A percentile compares a stretch with the other conserved stretches of the same genome.
Conservation (phyloP, 1,139 yeast species). For the Kurtzmaniella quercitrusa region DNA sequence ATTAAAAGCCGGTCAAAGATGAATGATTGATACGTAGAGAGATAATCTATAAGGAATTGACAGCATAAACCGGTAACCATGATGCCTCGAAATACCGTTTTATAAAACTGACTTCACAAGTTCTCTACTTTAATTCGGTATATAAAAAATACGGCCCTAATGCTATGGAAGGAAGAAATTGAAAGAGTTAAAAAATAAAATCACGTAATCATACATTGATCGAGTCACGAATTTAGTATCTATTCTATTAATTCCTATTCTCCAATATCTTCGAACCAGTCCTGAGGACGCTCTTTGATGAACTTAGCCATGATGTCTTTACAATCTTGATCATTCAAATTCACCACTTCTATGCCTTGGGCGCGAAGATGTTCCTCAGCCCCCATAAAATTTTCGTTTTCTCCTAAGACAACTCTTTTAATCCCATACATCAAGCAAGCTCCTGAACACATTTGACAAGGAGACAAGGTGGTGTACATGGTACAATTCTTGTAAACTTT, state of each 20-base stretch:
- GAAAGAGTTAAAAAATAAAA: not conserved
- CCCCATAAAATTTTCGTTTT: conserved; percentile 74
- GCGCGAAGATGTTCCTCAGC: conserved; percentile 65
- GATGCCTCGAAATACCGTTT: too few relatives aligned
- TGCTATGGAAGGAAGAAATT: not conserved
- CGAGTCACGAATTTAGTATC: not conserved
- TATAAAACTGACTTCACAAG: too few relatives aligned
- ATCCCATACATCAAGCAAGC: conserved; percentile 87
- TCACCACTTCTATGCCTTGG: conserved; percentile 72
- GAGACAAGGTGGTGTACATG: conserved; percentile 87
- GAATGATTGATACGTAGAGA: too few relatives aligned
- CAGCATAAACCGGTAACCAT: too few relatives aligned
- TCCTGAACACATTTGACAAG: conserved; percentile 94
- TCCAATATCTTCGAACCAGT: conserved; percentile 92
- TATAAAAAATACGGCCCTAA: too few relatives aligned
- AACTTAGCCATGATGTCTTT: conserved; percentile 70
- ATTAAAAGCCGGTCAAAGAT: too few relatives aligned
- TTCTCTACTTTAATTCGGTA: too few relatives aligned
- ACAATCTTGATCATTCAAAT: conserved; percentile 64
- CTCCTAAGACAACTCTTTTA: conserved; percentile 83
- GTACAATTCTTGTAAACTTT: conserved; percentile 64
- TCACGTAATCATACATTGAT: not conserved
- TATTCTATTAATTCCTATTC: conserved; percentile 26
- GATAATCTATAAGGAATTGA: too few relatives aligned
- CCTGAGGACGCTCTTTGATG: conserved; percentile 70